A percentile compares a stretch with the other conserved stretches of the same genome.
These are phyloP conservation scores for Mycena indigotica DNA, from an alignment of 768 basidiomycete species.

Conservation along the genomic window DNA sequence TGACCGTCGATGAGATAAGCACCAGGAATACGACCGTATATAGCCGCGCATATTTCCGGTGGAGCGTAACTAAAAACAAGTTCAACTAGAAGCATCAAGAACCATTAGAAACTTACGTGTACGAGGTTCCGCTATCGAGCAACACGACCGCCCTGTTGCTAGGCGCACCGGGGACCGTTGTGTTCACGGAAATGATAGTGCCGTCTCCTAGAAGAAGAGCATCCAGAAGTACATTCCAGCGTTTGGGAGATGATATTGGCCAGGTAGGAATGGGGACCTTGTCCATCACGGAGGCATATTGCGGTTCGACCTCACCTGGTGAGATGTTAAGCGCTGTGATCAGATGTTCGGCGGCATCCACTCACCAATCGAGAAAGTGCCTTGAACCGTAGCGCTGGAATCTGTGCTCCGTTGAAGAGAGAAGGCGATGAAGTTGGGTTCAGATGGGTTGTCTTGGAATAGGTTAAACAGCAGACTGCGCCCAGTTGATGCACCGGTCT, in stretches of 20 bases:
- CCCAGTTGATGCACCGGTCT: slow-evolving; percentile 59
- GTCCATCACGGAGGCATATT: slow-evolving; percentile 61
- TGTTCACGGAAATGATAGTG: slow-evolving; percentile 53
- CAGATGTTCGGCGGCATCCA: neutral
- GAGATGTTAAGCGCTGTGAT: slow-evolving; percentile 1
- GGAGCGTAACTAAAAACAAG: slow-evolving; percentile 62
- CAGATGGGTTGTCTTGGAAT: slow-evolving; percentile 64
- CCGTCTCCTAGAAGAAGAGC: slow-evolving; percentile 60
- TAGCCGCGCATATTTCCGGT: slow-evolving; percentile 60
- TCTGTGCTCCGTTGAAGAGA: slow-evolving; percentile 65
- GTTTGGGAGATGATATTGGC: slow-evolving; percentile 60
- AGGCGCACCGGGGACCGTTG: slow-evolving; percentile 58
- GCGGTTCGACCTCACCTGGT: slow-evolving; percentile 66
- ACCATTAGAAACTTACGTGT: slow-evolving; percentile 52
- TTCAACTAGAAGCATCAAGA: slow-evolving; percentile 5
- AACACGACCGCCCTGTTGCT: slow-evolving; percentile 71
- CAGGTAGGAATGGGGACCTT: slow-evolving; percentile 69
- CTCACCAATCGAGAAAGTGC: slow-evolving; percentile 73
- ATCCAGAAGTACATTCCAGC: slow-evolving; percentile 81
- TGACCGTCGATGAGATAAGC: slow-evolving; percentile 62
- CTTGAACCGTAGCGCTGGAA: slow-evolving; percentile 55
- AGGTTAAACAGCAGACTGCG: slow-evolving; percentile 75
- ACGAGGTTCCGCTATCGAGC: slow-evolving; percentile 83
- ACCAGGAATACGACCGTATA: slow-evolving; percentile 68
- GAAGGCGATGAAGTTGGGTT: slow-evolving; percentile 83